Evolutionary conservation across 2,329 filamentous ascomycete species (phyloP).

Genomic region (Plectosphaerella cucumerina): DNA sequence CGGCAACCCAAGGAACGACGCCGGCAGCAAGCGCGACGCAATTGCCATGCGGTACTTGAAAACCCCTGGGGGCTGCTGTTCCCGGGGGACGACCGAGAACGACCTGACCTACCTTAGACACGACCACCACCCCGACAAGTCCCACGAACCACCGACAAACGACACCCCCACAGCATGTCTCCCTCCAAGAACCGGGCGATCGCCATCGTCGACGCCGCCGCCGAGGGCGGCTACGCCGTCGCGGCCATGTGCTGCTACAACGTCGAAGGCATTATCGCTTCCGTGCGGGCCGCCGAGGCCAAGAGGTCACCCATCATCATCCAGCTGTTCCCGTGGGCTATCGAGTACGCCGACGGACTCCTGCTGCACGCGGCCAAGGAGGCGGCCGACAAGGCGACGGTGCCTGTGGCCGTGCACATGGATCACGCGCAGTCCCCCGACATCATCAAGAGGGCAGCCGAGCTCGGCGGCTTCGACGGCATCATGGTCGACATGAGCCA

Average conservation of each 20-base stretch:
- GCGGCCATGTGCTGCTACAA: slow-evolving; percentile 45
- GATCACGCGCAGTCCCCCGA: slow-evolving; percentile 62
- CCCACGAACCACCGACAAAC: too few species aligned
- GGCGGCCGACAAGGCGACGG: slow-evolving; percentile 49
- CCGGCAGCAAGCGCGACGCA: too few species aligned
- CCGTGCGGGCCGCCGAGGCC: slow-evolving; percentile 62
- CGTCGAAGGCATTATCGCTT: slow-evolving; percentile 65
- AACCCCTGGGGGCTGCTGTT: too few species aligned
- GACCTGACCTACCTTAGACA: not conserved
- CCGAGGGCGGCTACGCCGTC: slow-evolving; percentile 7
- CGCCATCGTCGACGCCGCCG: slow-evolving; percentile 7
- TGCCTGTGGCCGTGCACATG: slow-evolving; percentile 60
- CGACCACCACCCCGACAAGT: not conserved
- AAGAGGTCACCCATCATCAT: slow-evolving; percentile 64
- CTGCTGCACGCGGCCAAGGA: slow-evolving; percentile 50
- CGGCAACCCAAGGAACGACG: too few species aligned
- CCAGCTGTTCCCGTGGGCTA: slow-evolving; percentile 69
- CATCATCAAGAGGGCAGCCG: slow-evolving; percentile 54
- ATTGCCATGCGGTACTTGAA: too few species aligned
- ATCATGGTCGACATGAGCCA: slow-evolving; percentile 79
- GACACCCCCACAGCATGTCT: not conserved
- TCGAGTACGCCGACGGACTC: slow-evolving; percentile 54
- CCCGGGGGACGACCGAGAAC: too few species aligned
- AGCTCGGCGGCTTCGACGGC: slow-evolving; percentile 57
- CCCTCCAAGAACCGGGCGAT: slow-evolving; percentile 1